Base-by-base conservation (phyloP, 306 rosid genomes). In the Vicia villosa region DNA sequence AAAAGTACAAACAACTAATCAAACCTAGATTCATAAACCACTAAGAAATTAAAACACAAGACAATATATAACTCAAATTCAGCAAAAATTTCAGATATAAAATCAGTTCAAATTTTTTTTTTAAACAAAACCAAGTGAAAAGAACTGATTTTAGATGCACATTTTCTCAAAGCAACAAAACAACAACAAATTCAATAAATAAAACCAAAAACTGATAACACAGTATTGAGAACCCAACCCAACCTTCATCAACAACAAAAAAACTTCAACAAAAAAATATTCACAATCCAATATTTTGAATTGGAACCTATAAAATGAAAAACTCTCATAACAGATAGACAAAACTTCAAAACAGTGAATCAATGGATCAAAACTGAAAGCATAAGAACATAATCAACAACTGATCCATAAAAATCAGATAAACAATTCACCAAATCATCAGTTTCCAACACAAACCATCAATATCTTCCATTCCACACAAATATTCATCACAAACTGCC, bases 391-490 rank as follows among this genome's bases (percentile, higher is more conserved):
- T 42, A 46, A 1, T 26, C 26, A 60, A 73, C 47, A 60, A 60
- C 69, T 76, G 86, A 82, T 82, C 84, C 74, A 73, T 9, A 32
- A 58, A 66, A 74, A 51, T 56, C 63, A 66, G 74, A 75, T 10
- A 26, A 43, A 67, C 6, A 57, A 79, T 16, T 20, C 59, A 66
- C 42, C 75, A 69, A 68, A 65, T 62, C 77, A 26, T 60, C 61
- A 41, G n/a, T 34, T 67, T 37, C 42, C 62, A 59, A 46, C 21
- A 66, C 24, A 55, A 65, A 75, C 20, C 63, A 19, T 73, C 43
- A 69, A 77, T 37, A 74, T 4, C 51, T 34, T 16, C 56, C 79
- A 73, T 63, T 38, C 37, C 0, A 66, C 37, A 52, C 57, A 62
- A 72, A 65, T 66, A 77, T 71, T 60, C 63, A 74, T 30, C 49